A percentile compares a stretch with the other conserved stretches of the same genome.
Evolutionary conservation across 495 filamentous ascomycete species (phyloP).

Genomic region (Choiromyces venosus): DNA sequence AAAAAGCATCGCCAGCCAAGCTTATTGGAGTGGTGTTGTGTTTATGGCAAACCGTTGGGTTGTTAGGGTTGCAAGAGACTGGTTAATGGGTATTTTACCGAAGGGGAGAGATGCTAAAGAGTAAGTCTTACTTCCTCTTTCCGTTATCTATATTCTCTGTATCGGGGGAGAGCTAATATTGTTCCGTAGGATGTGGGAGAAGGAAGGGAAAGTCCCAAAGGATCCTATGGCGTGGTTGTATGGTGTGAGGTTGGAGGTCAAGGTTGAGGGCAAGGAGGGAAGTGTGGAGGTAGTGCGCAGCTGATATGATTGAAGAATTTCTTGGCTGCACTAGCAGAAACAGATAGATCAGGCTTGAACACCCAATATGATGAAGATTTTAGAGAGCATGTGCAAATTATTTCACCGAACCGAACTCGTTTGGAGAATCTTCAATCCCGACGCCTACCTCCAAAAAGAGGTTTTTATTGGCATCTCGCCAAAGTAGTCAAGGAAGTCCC

Average conservation of each 20-base stretch:
- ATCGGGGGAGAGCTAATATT: background rate
- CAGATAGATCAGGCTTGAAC: background rate
- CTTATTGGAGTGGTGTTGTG: conserved; percentile 32
- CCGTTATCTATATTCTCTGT: background rate
- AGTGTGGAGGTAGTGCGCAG: background rate
- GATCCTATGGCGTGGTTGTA: conserved; percentile 27
- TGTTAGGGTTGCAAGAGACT: conserved; percentile 33
- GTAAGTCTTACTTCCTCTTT: background rate
- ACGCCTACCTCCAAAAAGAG: too few species aligned
- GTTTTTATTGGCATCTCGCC: background rate
- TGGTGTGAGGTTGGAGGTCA: conserved; percentile 30
- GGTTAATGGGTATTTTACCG: conserved; percentile 23
- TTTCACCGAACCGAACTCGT: background rate
- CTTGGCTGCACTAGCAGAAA: background rate
- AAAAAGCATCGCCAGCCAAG: conserved; percentile 29
- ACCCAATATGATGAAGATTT: background rate
- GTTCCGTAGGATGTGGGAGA: background rate
- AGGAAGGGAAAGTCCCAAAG: conserved; percentile 7
- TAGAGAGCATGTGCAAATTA: background rate
- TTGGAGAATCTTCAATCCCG: background rate
- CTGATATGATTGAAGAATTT: background rate
- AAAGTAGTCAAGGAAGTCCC: background rate
- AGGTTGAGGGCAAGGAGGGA: conserved; percentile 1
- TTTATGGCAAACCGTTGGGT: conserved; percentile 32
- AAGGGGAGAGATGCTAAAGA: conserved; percentile 19